These are phyloP conservation scores for Vanderwaltozyma polyspora DNA, from an alignment of 805 yeast genomes.

Conservation along the genomic window DNA sequence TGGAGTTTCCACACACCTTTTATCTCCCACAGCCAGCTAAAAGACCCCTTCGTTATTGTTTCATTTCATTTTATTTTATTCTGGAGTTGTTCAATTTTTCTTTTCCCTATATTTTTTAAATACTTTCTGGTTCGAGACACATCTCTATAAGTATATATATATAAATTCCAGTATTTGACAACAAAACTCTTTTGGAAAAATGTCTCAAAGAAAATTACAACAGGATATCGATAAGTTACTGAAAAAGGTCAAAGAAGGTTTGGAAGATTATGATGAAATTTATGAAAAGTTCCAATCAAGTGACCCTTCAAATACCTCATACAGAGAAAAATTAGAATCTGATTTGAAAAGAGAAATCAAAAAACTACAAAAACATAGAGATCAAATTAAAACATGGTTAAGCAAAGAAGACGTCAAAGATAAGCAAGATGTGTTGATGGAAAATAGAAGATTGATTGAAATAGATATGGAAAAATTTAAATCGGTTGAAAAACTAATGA, in stretches of 20 bases:
- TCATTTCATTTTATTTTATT: too few relatives aligned
- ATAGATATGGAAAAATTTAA: constrained; percentile 91
- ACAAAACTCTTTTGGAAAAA: constrained; percentile 7
- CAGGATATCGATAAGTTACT: constrained; percentile 86
- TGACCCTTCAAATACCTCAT: constrained; percentile 57
- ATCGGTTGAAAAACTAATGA: constrained; percentile 84
- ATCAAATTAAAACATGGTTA: constrained; percentile 91
- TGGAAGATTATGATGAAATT: constrained; percentile 70
- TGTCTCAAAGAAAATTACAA: constrained; percentile 38
- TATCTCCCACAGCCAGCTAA: too few relatives aligned
- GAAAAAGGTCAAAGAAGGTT: constrained; percentile 88
- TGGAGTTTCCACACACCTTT: too few relatives aligned
- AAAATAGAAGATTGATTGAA: constrained; percentile 60
- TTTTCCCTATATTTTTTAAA: too few relatives aligned
- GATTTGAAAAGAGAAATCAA: constrained; percentile 92
- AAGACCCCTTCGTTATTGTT: too few relatives aligned
- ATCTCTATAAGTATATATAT: too few relatives aligned
- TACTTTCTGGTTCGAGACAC: too few relatives aligned
- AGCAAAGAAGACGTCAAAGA: constrained; percentile 86
- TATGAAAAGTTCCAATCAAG: constrained; percentile 77
- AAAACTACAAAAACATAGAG: constrained; percentile 84
- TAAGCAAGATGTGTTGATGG: constrained; percentile 61
- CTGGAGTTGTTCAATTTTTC: too few relatives aligned
- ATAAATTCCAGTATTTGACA: too few relatives aligned
- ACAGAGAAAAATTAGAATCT: constrained; percentile 84